A percentile compares a stretch with the other conserved stretches of the same genome.
These are phyloP conservation scores for Talaromyces thailandensis DNA, from an alignment of 495 filamentous ascomycete species.

Conservation along the genomic window DNA sequence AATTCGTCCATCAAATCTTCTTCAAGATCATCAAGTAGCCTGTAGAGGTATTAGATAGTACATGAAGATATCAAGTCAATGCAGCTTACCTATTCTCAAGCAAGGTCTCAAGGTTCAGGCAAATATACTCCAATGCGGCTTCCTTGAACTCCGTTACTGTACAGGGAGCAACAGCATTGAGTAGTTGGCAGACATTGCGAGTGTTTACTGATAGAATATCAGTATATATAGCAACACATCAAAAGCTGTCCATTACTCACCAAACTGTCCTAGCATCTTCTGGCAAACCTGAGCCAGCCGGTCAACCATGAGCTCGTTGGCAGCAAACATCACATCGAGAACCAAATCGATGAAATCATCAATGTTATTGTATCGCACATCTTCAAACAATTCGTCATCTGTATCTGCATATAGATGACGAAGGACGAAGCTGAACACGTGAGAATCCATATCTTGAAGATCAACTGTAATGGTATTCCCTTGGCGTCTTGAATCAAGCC, in stretches of 20 bases:
- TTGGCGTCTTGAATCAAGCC: slow-evolving; percentile 63
- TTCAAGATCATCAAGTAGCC: slow-evolving; percentile 76
- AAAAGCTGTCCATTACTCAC: slow-evolving; percentile 36
- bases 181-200: slow-evolving; percentile 74
- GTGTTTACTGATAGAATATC: slow-evolving; percentile 49
- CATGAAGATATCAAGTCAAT: background rate
- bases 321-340: slow-evolving; percentile 84
- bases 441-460: slow-evolving; percentile 65
- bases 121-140: slow-evolving; percentile 82
- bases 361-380: slow-evolving; percentile 57
- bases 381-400: slow-evolving; percentile 73
- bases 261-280: slow-evolving; percentile 74
- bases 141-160: slow-evolving; percentile 81
- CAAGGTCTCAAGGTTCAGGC: slow-evolving; percentile 79
- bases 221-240: background rate
- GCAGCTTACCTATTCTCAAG: slow-evolving; percentile 67
- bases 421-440: slow-evolving; percentile 70
- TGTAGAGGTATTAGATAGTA: slow-evolving; percentile 18
- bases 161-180: slow-evolving; percentile 77
- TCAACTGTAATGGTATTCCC: slow-evolving; percentile 62
- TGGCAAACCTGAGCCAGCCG: slow-evolving; percentile 85
- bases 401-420: slow-evolving; percentile 77
- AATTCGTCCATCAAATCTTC: slow-evolving; percentile 71
- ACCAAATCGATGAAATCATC: slow-evolving; percentile 81
- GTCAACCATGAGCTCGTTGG: slow-evolving; percentile 93